These are phyloP conservation scores for Termitomyces sp. DNA, from an alignment of 768 basidiomycete species.

Conservation along the genomic window DNA sequence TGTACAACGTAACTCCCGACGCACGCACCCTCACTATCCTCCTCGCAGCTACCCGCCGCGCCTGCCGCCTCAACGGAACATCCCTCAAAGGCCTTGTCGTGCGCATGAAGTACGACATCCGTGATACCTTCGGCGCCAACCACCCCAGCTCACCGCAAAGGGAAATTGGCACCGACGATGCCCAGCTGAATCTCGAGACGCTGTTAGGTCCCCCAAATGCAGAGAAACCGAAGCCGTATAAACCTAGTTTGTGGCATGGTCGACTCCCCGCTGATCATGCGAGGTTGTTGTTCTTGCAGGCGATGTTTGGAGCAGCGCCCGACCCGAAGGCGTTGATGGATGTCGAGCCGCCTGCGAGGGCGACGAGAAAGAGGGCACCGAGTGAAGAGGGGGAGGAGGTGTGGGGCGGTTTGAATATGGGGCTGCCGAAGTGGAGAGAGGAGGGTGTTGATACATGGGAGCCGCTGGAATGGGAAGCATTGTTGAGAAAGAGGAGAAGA, in stretches of 20 bases:
- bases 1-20: slow-evolving; percentile 61
- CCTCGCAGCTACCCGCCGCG: slow-evolving; percentile 56
- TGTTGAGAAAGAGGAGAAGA: slow-evolving; percentile 8
- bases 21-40: slow-evolving; percentile 54
- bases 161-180: background rate
- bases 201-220: background rate
- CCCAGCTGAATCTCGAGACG: background rate
- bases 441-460: slow-evolving; percentile 9
- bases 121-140: slow-evolving; percentile 1
- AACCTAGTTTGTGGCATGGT: slow-evolving; percentile 20
- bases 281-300: slow-evolving; percentile 44
- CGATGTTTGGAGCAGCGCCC: slow-evolving; percentile 51
- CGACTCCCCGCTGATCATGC: slow-evolving; percentile 17
- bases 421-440: slow-evolving; percentile 12
- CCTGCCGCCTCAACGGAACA: slow-evolving; percentile 45
- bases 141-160: background rate
- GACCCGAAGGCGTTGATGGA: slow-evolving; percentile 22
- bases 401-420: slow-evolving; percentile 9
- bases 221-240: slow-evolving; percentile 12
- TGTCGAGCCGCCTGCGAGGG: slow-evolving; percentile 30
- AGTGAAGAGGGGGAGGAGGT: slow-evolving; percentile 3
- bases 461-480: slow-evolving; percentile 2
- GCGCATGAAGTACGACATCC: slow-evolving; percentile 26
- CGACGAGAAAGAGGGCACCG: slow-evolving; percentile 4
- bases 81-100: slow-evolving; percentile 49